Conservation (phyloP, 2,329 filamentous ascomycete genomes). For the Dactylella cylindrospora region DNA sequence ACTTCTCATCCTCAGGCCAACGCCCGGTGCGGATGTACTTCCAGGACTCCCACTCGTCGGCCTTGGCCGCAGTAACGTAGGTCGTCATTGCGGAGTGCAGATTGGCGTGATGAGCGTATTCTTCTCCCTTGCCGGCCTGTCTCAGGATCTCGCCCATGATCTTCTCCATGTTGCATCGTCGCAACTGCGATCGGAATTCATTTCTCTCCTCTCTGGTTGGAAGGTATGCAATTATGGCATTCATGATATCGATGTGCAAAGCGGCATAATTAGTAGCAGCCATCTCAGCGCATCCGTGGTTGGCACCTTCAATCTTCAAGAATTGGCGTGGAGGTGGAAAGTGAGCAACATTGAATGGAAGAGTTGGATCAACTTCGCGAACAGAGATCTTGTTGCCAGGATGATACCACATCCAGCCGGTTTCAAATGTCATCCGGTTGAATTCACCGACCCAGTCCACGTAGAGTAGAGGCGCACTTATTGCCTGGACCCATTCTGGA, state of each 20-base stretch:
- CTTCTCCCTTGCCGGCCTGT: slow-evolving; percentile 57
- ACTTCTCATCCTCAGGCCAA: slow-evolving; percentile 16
- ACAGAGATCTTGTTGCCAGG: slow-evolving; percentile 33
- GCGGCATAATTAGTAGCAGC: slow-evolving; percentile 96
- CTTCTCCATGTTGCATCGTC: slow-evolving; percentile 86
- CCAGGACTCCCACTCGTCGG: slow-evolving; percentile 75
- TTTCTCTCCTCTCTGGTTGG: slow-evolving; percentile 72
- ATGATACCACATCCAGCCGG: slow-evolving; percentile 41
- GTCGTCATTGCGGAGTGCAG: slow-evolving; percentile 86
- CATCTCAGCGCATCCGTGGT: slow-evolving; percentile 85
- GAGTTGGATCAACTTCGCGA: slow-evolving; percentile 12
- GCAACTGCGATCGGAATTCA: slow-evolving; percentile 71
- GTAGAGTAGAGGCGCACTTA: slow-evolving; percentile 26
- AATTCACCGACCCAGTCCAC: slow-evolving; percentile 32
- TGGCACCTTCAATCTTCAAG: slow-evolving; percentile 23
- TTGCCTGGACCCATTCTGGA: slow-evolving; percentile 26
- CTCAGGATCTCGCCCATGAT: slow-evolving; percentile 80
- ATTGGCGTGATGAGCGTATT: slow-evolving; percentile 34
- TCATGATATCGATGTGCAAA: slow-evolving; percentile 87
- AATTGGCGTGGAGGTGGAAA: slow-evolving; percentile 35
- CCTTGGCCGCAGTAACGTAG: slow-evolving; percentile 83
- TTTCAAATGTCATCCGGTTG: slow-evolving; percentile 29
- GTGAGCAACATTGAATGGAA: slow-evolving; percentile 30
- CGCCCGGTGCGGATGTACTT: slow-evolving; percentile 32
- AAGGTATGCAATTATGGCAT: slow-evolving; percentile 81